phyloP scores from a whole-genome alignment of 176 grass and related monocot genomes.

The Rhynchospora breviuscula region DNA sequence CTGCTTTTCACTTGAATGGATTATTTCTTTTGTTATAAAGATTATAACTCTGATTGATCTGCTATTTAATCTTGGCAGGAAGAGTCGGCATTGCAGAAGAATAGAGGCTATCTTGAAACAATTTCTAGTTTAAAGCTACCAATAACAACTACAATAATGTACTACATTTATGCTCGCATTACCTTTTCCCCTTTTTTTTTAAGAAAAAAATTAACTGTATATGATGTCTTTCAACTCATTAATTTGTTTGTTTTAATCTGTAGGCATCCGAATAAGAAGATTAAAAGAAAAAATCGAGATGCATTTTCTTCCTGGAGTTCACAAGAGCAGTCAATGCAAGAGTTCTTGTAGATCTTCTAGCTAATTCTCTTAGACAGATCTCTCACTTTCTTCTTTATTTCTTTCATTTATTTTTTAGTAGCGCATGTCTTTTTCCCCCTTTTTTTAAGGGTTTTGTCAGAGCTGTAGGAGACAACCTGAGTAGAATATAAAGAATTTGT shows the following conservation, averaged over 20 bases:
- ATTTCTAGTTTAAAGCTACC: background rate
- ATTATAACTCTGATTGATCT: background rate
- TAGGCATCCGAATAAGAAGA: constrained; percentile 13
- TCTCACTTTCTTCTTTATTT: constrained; percentile 6
- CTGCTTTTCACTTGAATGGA: background rate
- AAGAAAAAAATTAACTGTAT: background rate
- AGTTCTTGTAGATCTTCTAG: constrained; percentile 25
- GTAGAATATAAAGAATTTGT: constrained; percentile 27
- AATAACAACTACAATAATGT: constrained; percentile 2
- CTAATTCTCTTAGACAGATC: constrained; percentile 18
- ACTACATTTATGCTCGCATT: background rate
- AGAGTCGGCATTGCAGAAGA: background rate
- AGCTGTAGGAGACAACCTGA: constrained; percentile 27
- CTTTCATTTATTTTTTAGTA: background rate
- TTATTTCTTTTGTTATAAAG: background rate
- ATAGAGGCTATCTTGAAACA: background rate
- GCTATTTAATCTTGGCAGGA: background rate
- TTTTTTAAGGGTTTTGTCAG: constrained; percentile 29
- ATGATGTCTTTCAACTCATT: background rate
- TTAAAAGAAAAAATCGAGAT: constrained; percentile 6
- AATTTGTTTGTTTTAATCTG: background rate
- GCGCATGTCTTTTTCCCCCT: background rate
- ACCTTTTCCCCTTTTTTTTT: background rate
- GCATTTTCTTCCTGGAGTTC: constrained; percentile 1
- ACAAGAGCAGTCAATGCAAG: constrained; percentile 16